A percentile compares a stretch with the other conserved stretches of the same genome.
phyloP scores from a whole-genome alignment of 163 green algal genomes.

The Botryococcus braunii region DNA sequence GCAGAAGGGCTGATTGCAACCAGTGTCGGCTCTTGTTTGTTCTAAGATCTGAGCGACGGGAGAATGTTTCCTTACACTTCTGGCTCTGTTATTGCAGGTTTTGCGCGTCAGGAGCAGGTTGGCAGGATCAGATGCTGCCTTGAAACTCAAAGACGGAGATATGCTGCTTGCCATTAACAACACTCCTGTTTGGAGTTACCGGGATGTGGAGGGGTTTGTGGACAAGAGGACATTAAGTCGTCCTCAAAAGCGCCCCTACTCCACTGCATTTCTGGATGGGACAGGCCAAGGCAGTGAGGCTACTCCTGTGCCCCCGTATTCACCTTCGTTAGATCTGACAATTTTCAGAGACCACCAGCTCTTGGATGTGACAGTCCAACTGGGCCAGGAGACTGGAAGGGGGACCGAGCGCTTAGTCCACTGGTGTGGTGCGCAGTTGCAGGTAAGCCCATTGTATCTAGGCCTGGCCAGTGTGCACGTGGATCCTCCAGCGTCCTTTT shows the following conservation, averaged over 20 bases:
- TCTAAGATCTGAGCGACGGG: too few relatives aligned
- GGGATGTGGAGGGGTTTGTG: slow-evolving; percentile 55
- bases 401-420: slow-evolving; percentile 75
- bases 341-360: slow-evolving; percentile 42
- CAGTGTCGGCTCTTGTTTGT: too few relatives aligned
- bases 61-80: too few relatives aligned
- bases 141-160: slow-evolving; percentile 62
- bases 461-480: too few relatives aligned
- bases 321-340: slow-evolving; percentile 40
- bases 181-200: slow-evolving; percentile 59
- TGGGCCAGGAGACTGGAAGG: slow-evolving; percentile 60
- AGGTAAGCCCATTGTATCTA: slow-evolving; percentile 35
- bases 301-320: too few relatives aligned
- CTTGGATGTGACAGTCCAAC: slow-evolving; percentile 42
- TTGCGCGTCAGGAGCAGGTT: slow-evolving; percentile 62
- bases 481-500: too few relatives aligned
- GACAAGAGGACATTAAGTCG: too few relatives aligned
- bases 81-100: slow-evolving; percentile 48
- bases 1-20: too few relatives aligned
- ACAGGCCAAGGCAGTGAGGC: too few relatives aligned
- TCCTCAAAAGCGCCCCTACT: too few relatives aligned
- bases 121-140: slow-evolving; percentile 40
- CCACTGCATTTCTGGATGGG: too few relatives aligned
- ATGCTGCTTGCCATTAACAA: slow-evolving; percentile 68
- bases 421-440: slow-evolving; percentile 83